Evolutionary conservation across 2,329 filamentous ascomycete genomes (phyloP), one percentile per base, ranked within the genome.

Genomic region (Nemania sp.): DNA sequence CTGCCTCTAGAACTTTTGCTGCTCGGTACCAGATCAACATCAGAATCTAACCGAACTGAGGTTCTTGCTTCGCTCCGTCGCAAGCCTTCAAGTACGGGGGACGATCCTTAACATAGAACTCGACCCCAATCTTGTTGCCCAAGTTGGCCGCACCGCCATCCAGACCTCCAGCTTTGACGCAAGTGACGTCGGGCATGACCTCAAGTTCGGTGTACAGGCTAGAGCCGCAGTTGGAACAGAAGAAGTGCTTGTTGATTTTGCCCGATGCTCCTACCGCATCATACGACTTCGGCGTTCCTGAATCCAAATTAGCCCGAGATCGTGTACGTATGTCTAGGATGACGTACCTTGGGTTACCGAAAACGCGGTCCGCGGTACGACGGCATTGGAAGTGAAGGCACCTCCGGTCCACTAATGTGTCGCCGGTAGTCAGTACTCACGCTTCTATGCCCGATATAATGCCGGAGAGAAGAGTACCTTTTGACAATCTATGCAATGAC

Each of bases 231-330:
- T 39, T 46, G 28, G 50, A 14, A 37, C 50, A 52, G 43, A 52
- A 52, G 20, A 52, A 52, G 43, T 52, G 50, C 43, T 52, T 52
- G 36, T 52, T 52, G 36, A 52, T 47, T 20, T 47, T 52, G 22
- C 50, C 50, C 2, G 50, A 47, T 22, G 34, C 50, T 22, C 50
- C 50, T 7, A 22, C 15, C 23, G 11, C 37, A 30, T 52, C 50
- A 37, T 42, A 52, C 3, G 50, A 47, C 11, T 23, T 36, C 37
- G 43, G 50, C 1, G 43, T 47, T 37, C 50, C 50, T 47, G 15
- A 15, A 30, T 36, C 17, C 1, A 6, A 15, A n/a, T 44, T 5
- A 46, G 41, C 31, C 14, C 14, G 11, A 15, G 23, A 11, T n/a
- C 7, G 17, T 2, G 5, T 23, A 9, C 47, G 11, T 19, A 14